Evolutionary conservation across 2,329 filamentous ascomycete genomes (phyloP), one percentile per base, ranked within the genome.

Genomic region (Calonectria fujianensis): DNA sequence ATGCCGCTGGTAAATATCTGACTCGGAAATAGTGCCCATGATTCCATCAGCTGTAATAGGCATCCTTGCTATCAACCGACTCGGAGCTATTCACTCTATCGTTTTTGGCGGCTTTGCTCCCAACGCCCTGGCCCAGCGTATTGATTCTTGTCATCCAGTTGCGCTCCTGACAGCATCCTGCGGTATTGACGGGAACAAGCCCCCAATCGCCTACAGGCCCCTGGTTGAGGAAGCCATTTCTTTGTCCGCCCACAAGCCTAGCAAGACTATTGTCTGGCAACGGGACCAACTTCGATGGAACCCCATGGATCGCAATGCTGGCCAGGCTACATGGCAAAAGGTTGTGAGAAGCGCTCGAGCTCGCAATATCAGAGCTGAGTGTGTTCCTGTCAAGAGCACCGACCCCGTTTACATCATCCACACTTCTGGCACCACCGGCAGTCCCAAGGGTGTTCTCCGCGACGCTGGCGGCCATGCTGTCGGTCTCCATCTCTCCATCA

Each of bases 41-140:
- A 95, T 98, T 54, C 96, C 96, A 0, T 93, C 95, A 0, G 94
- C 96, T 2, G 84, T 98, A n/a, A 92, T 97, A 75, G 96, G 94
- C 13, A 95, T 97, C 77, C 91, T 98, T 5, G 96, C 96, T 31
- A 91, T 94, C 74, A 92, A 92, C 75, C 92, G 96, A 13, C 88
- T 98, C 0, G 96, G 96, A 14, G 96, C 96, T 20, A 92, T 98
- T 68, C 96, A 98, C 83, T 93, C 95, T 4, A 95, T 98, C 6
- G 96, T 98, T 4, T 98, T 98, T 84, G 96, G 96, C 52, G 96
- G 96, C 0, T 98, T 98, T 83, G 95, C 95, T 0, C 89, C 96
- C 0, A 88, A 90, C 13, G 94, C 96, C 5, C 89, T 98, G 57
- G 95, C 96, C 1, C 96, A 98, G 85, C 91, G 96, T 32, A 98